These are phyloP conservation scores for Talaromyces liani DNA, from an alignment of 495 filamentous ascomycete species.

Conservation along the genomic window DNA sequence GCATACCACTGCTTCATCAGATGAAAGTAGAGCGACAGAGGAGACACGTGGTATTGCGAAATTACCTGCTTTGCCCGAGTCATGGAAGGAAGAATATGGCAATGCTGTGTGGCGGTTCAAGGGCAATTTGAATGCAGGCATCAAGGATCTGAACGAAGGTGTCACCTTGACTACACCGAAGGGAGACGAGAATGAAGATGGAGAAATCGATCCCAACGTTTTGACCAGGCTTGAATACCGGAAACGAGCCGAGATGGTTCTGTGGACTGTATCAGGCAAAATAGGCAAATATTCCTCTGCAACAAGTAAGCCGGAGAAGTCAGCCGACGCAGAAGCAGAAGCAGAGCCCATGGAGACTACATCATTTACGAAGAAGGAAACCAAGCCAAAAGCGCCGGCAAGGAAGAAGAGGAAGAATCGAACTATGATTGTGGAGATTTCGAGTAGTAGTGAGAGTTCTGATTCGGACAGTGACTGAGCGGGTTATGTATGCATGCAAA, in stretches of 20 bases:
- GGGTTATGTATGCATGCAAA: background rate
- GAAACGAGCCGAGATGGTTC: conserved; percentile 37
- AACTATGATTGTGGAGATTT: conserved; percentile 38
- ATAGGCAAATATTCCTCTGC: conserved; percentile 12
- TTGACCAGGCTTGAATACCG: conserved; percentile 33
- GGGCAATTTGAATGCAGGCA: conserved; percentile 18
- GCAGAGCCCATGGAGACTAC: background rate
- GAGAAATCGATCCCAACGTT: conserved; percentile 33
- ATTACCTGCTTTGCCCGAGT: conserved; percentile 2
- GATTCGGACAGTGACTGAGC: conserved; percentile 22
- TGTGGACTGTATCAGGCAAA: conserved; percentile 31
- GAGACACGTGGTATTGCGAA: conserved; percentile 10
- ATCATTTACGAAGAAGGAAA: background rate
- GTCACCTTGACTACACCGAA: conserved; percentile 10
- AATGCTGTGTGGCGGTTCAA: conserved; percentile 43
- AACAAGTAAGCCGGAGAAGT: background rate
- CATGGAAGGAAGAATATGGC: conserved; percentile 40
- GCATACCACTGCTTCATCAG: conserved; percentile 6
- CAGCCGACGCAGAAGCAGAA: background rate
- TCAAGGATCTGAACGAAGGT: conserved; percentile 14
- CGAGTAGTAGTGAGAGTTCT: conserved; percentile 38
- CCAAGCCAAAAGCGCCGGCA: conserved; percentile 20
- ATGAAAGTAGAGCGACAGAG: conserved; percentile 22
- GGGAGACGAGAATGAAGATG: conserved; percentile 24
- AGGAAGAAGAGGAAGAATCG: conserved; percentile 54